These are phyloP conservation scores for Chenopodium suecicum DNA, from an alignment of 148 eudicot genomes.

Conservation along the genomic window DNA sequence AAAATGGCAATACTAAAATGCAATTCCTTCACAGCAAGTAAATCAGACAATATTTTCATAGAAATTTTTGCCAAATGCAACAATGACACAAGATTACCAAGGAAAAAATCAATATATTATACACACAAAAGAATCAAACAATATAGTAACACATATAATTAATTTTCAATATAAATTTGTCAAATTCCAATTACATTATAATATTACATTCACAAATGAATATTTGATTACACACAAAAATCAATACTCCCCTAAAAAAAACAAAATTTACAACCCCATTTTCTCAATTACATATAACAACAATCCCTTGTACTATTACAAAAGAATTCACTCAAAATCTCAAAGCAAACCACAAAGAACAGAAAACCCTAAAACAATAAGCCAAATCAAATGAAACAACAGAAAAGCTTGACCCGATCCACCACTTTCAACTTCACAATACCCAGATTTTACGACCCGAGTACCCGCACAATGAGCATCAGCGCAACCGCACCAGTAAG, in stretches of 20 bases:
- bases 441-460: slow-evolving; percentile 63
- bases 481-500: slow-evolving; percentile 91
- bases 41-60: too few relatives aligned
- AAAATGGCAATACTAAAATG: too few relatives aligned
- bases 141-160: not conserved
- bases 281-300: not conserved
- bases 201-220: slow-evolving; percentile 11
- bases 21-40: too few relatives aligned
- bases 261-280: not conserved
- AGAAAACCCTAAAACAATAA: slow-evolving; percentile 65
- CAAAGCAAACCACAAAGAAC: slow-evolving; percentile 69
- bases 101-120: too few relatives aligned
- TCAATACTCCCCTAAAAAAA: not conserved
- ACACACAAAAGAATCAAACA: too few relatives aligned
- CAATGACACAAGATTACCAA: not conserved
- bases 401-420: slow-evolving; percentile 74
- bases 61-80: not conserved
- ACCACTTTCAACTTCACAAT: slow-evolving; percentile 70
- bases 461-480: slow-evolving; percentile 82
- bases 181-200: not conserved
- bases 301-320: not conserved
- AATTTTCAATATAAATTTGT: not conserved
- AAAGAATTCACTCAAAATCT: slow-evolving; percentile 21
- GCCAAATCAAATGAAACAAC: slow-evolving; percentile 77
- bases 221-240: not conserved